Evolutionary conservation across 495 filamentous ascomycete genomes (phyloP).

Genomic region (Amniculicola lignicola): DNA sequence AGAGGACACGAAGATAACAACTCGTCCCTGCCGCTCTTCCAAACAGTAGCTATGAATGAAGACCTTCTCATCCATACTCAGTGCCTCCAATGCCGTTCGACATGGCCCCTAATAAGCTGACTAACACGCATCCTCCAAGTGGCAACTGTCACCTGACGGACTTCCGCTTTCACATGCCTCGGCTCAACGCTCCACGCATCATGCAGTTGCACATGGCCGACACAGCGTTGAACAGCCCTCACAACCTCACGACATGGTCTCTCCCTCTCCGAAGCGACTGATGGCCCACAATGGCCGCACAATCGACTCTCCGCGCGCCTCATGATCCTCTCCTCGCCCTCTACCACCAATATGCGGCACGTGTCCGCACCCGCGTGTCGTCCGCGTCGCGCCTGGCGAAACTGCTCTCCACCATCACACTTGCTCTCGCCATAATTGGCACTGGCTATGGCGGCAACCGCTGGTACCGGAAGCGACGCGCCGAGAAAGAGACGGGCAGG

Average conservation of each 20-base stretch:
- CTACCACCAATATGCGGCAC: slow-evolving; percentile 61
- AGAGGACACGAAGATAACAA: no score
- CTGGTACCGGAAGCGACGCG: slow-evolving; percentile 65
- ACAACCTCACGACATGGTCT: slow-evolving; percentile 9
- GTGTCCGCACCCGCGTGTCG: slow-evolving; percentile 59
- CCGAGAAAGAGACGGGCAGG: slow-evolving; percentile 74
- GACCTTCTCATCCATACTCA: no score
- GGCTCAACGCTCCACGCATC: slow-evolving; percentile 1
- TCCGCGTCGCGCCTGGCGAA: slow-evolving; percentile 64
- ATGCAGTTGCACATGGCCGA: not conserved
- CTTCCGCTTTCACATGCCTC: slow-evolving; percentile 30
- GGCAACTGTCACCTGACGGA: no score
- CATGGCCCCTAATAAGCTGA: no score
- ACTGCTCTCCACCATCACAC: slow-evolving; percentile 68
- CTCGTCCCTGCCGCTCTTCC: no score
- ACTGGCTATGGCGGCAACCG: slow-evolving; percentile 70
- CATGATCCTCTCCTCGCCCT: slow-evolving; percentile 68
- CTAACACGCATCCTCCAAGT: no score
- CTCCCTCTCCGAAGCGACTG: not conserved
- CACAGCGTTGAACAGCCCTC: not conserved
- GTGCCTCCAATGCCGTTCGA: no score
- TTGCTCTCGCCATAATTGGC: slow-evolving; percentile 71
- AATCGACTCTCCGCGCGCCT: slow-evolving; percentile 73
- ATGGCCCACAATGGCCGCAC: slow-evolving; percentile 65
- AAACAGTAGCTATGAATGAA: no score